Evolutionary conservation across 257 asterid species (phyloP).

Genomic region (Craterostigma plantagineum): DNA sequence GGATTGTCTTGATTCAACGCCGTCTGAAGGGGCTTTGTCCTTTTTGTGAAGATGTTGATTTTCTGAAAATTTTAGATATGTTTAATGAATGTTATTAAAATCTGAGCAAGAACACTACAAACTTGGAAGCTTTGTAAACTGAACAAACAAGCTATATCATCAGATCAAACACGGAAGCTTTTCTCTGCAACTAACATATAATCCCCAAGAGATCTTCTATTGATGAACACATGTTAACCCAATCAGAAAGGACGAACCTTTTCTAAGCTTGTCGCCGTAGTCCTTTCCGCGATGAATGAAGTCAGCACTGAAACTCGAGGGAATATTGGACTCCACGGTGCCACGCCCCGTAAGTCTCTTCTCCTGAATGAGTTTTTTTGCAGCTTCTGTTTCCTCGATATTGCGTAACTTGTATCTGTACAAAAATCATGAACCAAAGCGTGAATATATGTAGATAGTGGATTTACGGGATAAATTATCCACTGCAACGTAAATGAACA

Average conservation of each 20-base stretch:
- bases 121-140: constrained; percentile 2
- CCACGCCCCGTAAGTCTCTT: constrained; percentile 66
- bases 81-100: too few relatives aligned
- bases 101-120: too few relatives aligned
- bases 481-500: constrained; percentile 3
- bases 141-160: not conserved
- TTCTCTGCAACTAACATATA: not conserved
- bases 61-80: constrained; percentile 25
- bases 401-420: constrained; percentile 74
- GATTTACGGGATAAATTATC: too few relatives aligned
- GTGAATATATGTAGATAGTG: too few relatives aligned
- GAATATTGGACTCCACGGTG: constrained; percentile 46
- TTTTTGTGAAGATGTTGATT: constrained; percentile 51
- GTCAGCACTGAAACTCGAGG: constrained; percentile 85
- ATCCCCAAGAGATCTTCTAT: too few relatives aligned
- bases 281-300: constrained; percentile 80
- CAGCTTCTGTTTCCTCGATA: constrained; percentile 98
- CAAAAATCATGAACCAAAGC: constrained; percentile 3
- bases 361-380: constrained; percentile 87
- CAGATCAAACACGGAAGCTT: too few relatives aligned
- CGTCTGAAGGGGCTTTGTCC: constrained; percentile 19
- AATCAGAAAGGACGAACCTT: constrained; percentile 21
- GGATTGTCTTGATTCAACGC: constrained; percentile 23
- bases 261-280: constrained; percentile 64
- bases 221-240: constrained; percentile 8